A percentile compares a stretch with the other conserved stretches of the same genome.
Conservation (phyloP, 345 rosid genomes). For the Raphanus sativus region DNA sequence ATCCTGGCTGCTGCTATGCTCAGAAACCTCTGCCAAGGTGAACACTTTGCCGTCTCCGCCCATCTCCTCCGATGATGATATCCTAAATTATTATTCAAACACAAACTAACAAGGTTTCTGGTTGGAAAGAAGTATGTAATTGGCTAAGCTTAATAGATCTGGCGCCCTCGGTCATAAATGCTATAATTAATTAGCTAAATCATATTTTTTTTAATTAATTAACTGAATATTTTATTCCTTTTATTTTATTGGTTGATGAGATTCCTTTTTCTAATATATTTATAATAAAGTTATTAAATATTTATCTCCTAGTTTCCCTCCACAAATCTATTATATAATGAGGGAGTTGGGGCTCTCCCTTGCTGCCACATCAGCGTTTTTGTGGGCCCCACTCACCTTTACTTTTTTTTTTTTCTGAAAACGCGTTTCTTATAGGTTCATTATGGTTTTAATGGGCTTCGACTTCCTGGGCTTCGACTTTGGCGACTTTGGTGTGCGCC, state of each 20-base stretch:
- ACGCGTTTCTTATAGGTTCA: too few species aligned
- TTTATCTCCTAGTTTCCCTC: slow-evolving; percentile 8
- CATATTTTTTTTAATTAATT: neutral
- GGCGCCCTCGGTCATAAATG: neutral
- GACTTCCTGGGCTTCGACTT: too few species aligned
- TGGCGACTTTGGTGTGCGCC: too few species aligned
- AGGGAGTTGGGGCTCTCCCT: too few species aligned
- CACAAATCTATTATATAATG: too few species aligned
- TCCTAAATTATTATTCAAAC: neutral
- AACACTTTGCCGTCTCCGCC: slow-evolving; percentile 57
- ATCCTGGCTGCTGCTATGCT: slow-evolving; percentile 62
- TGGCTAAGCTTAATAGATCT: neutral
- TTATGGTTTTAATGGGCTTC: too few species aligned
- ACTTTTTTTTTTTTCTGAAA: too few species aligned
- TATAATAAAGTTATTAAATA: too few species aligned
- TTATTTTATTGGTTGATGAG: neutral
- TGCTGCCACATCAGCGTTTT: too few species aligned
- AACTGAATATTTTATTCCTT: neutral
- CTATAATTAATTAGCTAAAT: neutral
- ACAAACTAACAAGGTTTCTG: neutral
- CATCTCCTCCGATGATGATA: slow-evolving; percentile 37
- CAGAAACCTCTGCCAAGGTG: slow-evolving; percentile 71
- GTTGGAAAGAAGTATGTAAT: neutral
- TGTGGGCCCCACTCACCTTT: too few species aligned
- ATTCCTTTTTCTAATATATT: too few species aligned